Evolutionary conservation across 768 basidiomycete genomes (phyloP).

Genomic region (Auricularia auricula-judae): DNA sequence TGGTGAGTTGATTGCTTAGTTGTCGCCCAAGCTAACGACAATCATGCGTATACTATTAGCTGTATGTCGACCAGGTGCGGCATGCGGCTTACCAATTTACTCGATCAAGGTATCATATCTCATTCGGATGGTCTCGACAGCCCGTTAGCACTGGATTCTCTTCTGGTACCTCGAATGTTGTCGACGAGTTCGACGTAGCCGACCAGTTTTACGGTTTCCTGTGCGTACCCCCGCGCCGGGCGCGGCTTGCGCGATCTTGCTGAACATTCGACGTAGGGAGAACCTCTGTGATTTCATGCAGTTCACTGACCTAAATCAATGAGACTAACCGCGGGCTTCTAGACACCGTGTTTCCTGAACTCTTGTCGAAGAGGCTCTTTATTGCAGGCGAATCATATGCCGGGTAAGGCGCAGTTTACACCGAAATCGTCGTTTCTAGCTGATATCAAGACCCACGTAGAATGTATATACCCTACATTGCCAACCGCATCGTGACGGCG

Average conservation of each 20-base stretch:
- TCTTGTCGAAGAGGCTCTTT: conserved; percentile 4
- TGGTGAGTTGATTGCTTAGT: not conserved
- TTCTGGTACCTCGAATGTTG: not conserved
- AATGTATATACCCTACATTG: conserved; percentile 10
- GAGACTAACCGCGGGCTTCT: not conserved
- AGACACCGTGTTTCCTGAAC: conserved; percentile 7
- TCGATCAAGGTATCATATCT: not conserved
- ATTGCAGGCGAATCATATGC: conserved; percentile 7
- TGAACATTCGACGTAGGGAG: no score
- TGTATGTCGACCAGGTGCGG: conserved; percentile 5
- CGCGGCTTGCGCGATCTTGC: no score
- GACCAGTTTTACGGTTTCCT: conserved; percentile 11
- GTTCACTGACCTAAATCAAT: not conserved
- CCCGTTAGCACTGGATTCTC: conserved; percentile 4
- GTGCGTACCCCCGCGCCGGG: not conserved
- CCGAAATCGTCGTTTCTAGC: not conserved
- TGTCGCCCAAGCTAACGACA: no score
- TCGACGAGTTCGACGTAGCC: conserved; percentile 6
- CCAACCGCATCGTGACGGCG: conserved; percentile 8
- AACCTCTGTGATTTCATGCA: conserved; percentile 2
- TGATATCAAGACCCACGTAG: not conserved
- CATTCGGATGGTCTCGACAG: not conserved
- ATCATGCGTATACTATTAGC: not conserved
- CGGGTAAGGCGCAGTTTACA: not conserved
- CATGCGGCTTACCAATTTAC: not conserved